phyloP scores from a whole-genome alignment of 805 yeast species.

The Candida peoriensis region DNA sequence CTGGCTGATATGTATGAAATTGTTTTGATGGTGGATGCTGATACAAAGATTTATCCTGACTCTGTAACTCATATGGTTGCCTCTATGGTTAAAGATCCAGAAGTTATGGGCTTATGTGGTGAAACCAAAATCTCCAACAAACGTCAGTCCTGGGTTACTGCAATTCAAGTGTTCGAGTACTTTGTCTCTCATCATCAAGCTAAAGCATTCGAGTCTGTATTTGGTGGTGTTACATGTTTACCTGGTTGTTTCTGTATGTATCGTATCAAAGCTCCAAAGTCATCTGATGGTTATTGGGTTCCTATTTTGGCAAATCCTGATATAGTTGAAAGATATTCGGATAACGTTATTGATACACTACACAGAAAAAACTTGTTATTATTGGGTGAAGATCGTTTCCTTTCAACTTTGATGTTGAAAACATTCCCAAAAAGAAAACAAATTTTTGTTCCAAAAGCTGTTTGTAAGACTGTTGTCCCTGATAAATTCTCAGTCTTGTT shows the following conservation, averaged over 20 bases:
- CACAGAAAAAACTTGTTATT: slow-evolving; percentile 82
- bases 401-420: slow-evolving; percentile 78
- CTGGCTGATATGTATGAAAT: slow-evolving; percentile 81
- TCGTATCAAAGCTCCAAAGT: slow-evolving; percentile 86
- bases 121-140: slow-evolving; percentile 90
- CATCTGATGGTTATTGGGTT: slow-evolving; percentile 78
- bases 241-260: slow-evolving; percentile 96
- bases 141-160: slow-evolving; percentile 80
- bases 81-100: slow-evolving; percentile 81
- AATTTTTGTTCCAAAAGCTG: slow-evolving; percentile 83
- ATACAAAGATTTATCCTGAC: slow-evolving; percentile 83
- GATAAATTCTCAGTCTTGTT: slow-evolving; percentile 69
- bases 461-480: slow-evolving; percentile 90
- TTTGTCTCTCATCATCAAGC: slow-evolving; percentile 92
- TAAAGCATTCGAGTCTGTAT: slow-evolving; percentile 91
- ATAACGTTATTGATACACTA: slow-evolving; percentile 75
- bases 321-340: slow-evolving; percentile 86
- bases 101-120: slow-evolving; percentile 90
- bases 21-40: slow-evolving; percentile 92
- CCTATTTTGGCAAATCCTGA: slow-evolving; percentile 92
- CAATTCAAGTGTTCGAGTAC: slow-evolving; percentile 90
- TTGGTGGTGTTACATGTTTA: slow-evolving; percentile 91
- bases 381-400: slow-evolving; percentile 86
- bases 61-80: slow-evolving; percentile 87
- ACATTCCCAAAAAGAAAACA: slow-evolving; percentile 89